Evolutionary conservation across 106 monocot genomes (phyloP).

Genomic region (Apostasia shenzhenica): DNA sequence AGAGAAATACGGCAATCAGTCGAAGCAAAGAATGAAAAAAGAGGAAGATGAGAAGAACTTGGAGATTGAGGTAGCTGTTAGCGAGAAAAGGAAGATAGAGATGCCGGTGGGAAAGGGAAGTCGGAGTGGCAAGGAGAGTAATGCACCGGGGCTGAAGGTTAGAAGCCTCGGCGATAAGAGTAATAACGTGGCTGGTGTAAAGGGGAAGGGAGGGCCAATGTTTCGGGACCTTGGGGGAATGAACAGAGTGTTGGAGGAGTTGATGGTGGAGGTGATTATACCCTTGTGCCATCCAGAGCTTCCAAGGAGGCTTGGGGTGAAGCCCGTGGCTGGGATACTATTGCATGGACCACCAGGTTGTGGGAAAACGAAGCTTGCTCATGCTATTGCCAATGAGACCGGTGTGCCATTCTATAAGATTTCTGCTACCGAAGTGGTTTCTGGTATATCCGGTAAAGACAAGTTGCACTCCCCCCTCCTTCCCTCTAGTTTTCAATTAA

Average conservation of each 20-base stretch:
- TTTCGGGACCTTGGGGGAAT: slow-evolving; percentile 89
- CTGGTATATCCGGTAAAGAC: slow-evolving; percentile 81
- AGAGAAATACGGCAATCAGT: slow-evolving; percentile 30
- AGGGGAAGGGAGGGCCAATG: slow-evolving; percentile 34
- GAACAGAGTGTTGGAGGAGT: slow-evolving; percentile 52
- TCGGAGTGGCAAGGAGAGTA: slow-evolving; percentile 6
- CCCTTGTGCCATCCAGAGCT: slow-evolving; percentile 75
- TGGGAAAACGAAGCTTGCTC: slow-evolving; percentile 89
- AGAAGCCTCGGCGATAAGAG: background rate
- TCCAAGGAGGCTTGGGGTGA: slow-evolving; percentile 57
- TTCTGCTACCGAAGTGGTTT: slow-evolving; percentile 74
- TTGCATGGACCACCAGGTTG: slow-evolving; percentile 91
- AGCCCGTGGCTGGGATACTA: slow-evolving; percentile 66
- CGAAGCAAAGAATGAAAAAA: background rate
- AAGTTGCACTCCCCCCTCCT: background rate
- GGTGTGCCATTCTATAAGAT: slow-evolving; percentile 82
- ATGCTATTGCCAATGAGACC: slow-evolving; percentile 95
- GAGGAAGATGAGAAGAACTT: slow-evolving; percentile 23
- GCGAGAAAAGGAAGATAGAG: slow-evolving; percentile 17
- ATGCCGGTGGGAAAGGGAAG: background rate
- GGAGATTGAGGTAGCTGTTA: slow-evolving; percentile 43
- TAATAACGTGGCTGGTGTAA: background rate
- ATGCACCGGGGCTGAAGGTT: background rate
- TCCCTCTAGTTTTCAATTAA: too few species aligned
- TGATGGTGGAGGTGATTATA: slow-evolving; percentile 78